These are phyloP conservation scores for Populus nigra DNA, from an alignment of 345 rosid genomes.

Conservation along the genomic window DNA sequence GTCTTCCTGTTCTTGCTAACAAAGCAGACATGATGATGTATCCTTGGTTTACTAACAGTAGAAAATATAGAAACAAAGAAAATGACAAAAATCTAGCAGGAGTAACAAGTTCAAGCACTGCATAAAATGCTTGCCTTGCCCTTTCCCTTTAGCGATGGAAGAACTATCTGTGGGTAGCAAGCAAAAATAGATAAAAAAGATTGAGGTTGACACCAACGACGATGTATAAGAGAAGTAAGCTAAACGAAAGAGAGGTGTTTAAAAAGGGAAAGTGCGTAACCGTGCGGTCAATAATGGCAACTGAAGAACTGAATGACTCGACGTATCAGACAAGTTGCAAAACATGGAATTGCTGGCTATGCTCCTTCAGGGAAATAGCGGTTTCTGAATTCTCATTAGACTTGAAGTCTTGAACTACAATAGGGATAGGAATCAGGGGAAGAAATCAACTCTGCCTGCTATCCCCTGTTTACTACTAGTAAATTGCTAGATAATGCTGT, in stretches of 20 bases:
- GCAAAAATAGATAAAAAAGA: neutral
- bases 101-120: neutral
- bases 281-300: slow-evolving; percentile 9
- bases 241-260: neutral
- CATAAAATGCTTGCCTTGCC: neutral
- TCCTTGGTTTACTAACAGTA: neutral
- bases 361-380: slow-evolving; percentile 12
- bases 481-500: neutral
- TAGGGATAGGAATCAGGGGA: neutral
- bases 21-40: slow-evolving; percentile 25
- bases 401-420: neutral
- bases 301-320: neutral
- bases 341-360: neutral
- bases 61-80: neutral
- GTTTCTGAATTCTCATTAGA: neutral
- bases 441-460: neutral
- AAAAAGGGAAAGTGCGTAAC: neutral
- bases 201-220: slow-evolving; percentile 10
- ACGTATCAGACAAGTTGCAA: neutral
- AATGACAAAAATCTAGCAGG: neutral
- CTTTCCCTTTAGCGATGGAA: neutral
- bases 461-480: neutral
- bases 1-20: slow-evolving; percentile 43
- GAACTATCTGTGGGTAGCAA: neutral
- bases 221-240: neutral